Base-by-base conservation (phyloP, 371 early-diverging fungal species). In the Entomophthora muscae region DNA sequence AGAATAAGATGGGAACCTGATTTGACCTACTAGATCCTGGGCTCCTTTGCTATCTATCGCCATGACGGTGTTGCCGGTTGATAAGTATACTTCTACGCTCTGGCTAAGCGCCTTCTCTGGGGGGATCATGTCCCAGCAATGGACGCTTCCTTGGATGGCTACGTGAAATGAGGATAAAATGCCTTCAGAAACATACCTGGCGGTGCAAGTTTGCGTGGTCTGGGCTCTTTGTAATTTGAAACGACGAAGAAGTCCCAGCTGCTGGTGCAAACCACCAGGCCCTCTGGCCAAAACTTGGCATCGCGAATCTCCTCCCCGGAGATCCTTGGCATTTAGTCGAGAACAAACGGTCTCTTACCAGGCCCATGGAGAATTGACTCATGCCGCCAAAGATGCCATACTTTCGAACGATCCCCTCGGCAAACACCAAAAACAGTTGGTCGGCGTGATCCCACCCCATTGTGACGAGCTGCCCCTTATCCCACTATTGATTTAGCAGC, bases 371-470 rank as follows among this genome's bases (percentile, higher is more conserved):
- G 61, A 93, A 91, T 60, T 84, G 84, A 0, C 81, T 80, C 63
- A 77, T 80, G 29, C 85, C 79, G 1, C 93, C 98, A 63, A 85
- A 77, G 23, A 95, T 73, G 57, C 83, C 82, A 65, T 90, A 90
- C 64, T 92, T 67, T 3, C 90, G 71, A 13, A 93, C 87, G 21
- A 72, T 76, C n/a, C 94, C 96, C 70, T 89, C 86, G 59, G 89
- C 90, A 61, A 90, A 78, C 3, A 94, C 90, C 52, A 89, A 89
- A 1, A 92, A 81, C 3, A 97, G 78, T 59, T 89, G 80, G 64
- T 95, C 95, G 21, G 76, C 78, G 32, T 78, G 80, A 24, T 88
- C 88, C 96, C 96, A 97, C 33, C 90, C 89, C 75, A 97, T 80
- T 1, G 80, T 83, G 29, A 95, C 84, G 63, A 97, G 88, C 1